Base-by-base conservation (phyloP, 495 filamentous ascomycete genomes). In the Neurospora sp. region DNA sequence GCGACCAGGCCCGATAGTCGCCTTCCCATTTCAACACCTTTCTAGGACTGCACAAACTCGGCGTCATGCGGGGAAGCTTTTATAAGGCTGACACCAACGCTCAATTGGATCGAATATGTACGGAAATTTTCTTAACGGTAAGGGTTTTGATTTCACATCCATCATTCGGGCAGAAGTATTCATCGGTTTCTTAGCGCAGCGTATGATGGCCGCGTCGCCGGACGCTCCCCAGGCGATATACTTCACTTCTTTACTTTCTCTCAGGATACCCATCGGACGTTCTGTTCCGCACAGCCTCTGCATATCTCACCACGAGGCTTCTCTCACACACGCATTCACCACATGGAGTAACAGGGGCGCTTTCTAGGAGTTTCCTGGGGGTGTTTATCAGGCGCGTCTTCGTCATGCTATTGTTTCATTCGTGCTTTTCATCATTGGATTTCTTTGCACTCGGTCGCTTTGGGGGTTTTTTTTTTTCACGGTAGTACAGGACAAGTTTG, bases 201-300 rank as follows among this genome's bases (percentile, higher is more conserved):
- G 27, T 66, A 66, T 66, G 27, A 66, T 66, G 53, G 53, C 53
- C 12, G 53, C 53, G 7, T 37, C 53, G 53, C 39, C 70, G 31
- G 53, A 72, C 40, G 70, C 73, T 74, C 59, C 35, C 48, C 68
- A n/a, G 37, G 66, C 73, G 53, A 53, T 14, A 38, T 11, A 59
- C 68, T 73, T 69, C 44, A 40, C 70, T 74, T 76, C 73, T 72
- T 20, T 68, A 74, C 75, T 72, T 74, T 76, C 73, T 68, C 44
- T 74, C 70, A 70, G 73, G 74, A 76, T 76, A 76, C 75, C 75
- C 73, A 35, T 66, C 53, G 53, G 53, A 66, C 53, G 14, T 35
- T 66, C 53, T 37, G 53, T 66, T 66, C 53, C 53, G 53, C 53
- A 66, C 53, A 66, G 53, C 53, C 53, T 66, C 27, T 66, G 53